Conservation (phyloP, 2,329 filamentous ascomycete species). For the Beauveria medogensis region DNA sequence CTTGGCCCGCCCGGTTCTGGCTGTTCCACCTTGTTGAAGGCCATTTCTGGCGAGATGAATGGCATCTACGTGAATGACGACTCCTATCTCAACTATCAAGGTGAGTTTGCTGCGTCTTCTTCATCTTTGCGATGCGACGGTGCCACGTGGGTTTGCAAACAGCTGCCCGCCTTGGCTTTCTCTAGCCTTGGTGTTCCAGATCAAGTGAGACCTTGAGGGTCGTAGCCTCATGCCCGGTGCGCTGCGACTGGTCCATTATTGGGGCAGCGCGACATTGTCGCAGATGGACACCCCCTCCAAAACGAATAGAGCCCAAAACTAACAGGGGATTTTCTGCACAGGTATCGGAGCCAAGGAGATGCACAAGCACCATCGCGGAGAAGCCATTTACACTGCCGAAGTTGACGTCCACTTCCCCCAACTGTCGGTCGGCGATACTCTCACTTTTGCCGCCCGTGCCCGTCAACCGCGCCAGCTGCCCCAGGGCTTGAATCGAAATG, state of each 20-base stretch:
- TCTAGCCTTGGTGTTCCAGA: not conserved
- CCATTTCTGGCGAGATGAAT: conserved; percentile 69
- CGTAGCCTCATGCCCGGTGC: not conserved
- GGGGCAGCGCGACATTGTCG: conserved; percentile 3
- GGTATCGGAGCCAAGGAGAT: conserved; percentile 60
- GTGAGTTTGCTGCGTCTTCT: conserved; percentile 22
- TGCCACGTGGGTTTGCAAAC: no score
- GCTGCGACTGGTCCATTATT: not conserved
- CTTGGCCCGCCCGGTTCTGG: conserved; percentile 60
- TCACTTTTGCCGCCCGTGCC: conserved; percentile 64
- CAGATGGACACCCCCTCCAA: not conserved
- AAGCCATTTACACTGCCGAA: conserved; percentile 77
- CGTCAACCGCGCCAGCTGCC: conserved; percentile 53
- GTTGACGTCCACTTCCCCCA: conserved; percentile 71
- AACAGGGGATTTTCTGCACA: conserved; percentile 14
- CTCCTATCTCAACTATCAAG: conserved; percentile 73
- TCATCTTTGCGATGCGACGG: not conserved
- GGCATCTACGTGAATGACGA: conserved; percentile 62
- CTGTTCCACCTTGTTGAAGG: conserved; percentile 76
- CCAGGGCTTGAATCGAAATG: conserved; percentile 40
- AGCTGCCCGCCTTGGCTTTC: not conserved
- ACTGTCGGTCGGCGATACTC: conserved; percentile 65
- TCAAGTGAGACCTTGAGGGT: not conserved
- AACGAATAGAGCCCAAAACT: not conserved
- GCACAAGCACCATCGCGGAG: conserved; percentile 65